Evolutionary conservation across 2,329 filamentous ascomycete species (phyloP), one percentile per base, ranked within the genome.

Genomic region (Alternaria burnsii): DNA sequence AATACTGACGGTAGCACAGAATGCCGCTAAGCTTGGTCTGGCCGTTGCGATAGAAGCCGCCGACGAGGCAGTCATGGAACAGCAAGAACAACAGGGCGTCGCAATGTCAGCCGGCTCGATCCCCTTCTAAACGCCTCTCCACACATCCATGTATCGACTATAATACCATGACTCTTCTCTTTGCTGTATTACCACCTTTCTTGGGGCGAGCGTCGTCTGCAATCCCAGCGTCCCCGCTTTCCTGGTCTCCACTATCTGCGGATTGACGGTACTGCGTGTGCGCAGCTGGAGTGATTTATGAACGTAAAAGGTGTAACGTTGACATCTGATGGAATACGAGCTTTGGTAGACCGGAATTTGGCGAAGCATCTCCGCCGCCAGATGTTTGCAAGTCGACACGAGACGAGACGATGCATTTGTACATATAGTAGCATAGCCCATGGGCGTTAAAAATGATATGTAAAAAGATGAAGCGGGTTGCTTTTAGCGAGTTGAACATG

Each of bases 21-120:
- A 95, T 89, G 87, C 91, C 83, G 92, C 94, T 71, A 98, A 98
- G 86, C 88, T 98, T 72, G 95, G 95, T 71, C 87, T 99, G 67
- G 93, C 93, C 63, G 92, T 99, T 72, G 97, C 94, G 44, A 80
- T 80, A 70, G 78, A 80, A 67, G 76, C 76, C 41, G 76, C 77
- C 34, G 76, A 78, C 62, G 73, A 78, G 66, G 78, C 78, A 53
- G 75, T 79, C 53, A 79, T 80, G 76, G 75, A 77, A 66, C 75
- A 78, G 61, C 76, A 79, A 72, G 77, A 80, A 64, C 65, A 67
- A 55, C 61, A 65, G 22, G 73, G 68, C 43, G 69, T 64, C 44
- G 68, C 65, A 36, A 54, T 65, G 55, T 69, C 73, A 26, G 69
- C 71, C 20, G 71, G 72, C 32, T 69, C 78, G 24, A 79, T 79